Evolutionary conservation across 257 asterid genomes (phyloP).

Genomic region (Fraxinus americana): DNA sequence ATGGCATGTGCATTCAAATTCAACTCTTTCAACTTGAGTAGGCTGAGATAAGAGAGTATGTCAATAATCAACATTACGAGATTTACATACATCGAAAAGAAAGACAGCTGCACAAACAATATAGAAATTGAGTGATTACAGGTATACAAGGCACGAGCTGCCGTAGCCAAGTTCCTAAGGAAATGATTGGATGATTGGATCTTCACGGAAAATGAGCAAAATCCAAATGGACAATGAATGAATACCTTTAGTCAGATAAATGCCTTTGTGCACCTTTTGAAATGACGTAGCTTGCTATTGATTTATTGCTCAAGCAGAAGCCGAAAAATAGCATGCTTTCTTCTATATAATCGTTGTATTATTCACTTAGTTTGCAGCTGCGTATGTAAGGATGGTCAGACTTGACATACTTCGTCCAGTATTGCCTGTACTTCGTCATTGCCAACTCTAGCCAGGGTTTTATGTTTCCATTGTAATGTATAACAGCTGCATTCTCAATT

Average conservation of each 20-base stretch:
- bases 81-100: conserved; percentile 21
- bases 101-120: conserved; percentile 25
- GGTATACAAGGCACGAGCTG: conserved; percentile 26
- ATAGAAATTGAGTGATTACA: conserved; percentile 18
- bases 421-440: conserved; percentile 84
- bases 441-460: conserved; percentile 98
- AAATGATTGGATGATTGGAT: conserved; percentile 35
- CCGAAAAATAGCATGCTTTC: conserved; percentile 24
- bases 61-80: conserved; percentile 18
- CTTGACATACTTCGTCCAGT: conserved; percentile 86
- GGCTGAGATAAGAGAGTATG: conserved; percentile 35
- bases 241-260: conserved; percentile 26
- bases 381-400: conserved; percentile 77
- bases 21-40: conserved; percentile 26
- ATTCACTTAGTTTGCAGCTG: conserved; percentile 74
- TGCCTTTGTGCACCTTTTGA: conserved; percentile 14
- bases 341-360: conserved; percentile 30
- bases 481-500: conserved; percentile 90
- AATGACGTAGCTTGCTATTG: conserved; percentile 10
- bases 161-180: conserved; percentile 26
- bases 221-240: conserved; percentile 20
- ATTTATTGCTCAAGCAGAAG: conserved; percentile 22
- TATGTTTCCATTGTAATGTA: conserved; percentile 98
- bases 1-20: conserved; percentile 21
- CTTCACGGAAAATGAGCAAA: conserved; percentile 32